phyloP scores from a whole-genome alignment of 805 yeast genomes.

The Candida argentea region DNA sequence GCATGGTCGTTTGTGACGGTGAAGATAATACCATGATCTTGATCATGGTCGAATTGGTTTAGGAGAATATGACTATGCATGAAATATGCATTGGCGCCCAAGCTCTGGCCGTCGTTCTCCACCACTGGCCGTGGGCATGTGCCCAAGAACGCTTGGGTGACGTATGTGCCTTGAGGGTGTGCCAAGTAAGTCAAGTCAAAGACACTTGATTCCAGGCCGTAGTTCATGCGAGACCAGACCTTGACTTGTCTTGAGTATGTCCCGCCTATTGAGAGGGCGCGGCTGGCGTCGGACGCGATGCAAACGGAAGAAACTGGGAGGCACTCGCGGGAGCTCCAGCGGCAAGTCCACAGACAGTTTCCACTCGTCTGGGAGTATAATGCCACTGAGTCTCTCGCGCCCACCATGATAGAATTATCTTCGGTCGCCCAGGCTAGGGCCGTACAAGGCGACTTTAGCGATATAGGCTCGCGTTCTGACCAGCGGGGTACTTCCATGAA shows the following conservation, averaged over 20 bases:
- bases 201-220: slow-evolving; percentile 43
- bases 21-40: slow-evolving; percentile 37
- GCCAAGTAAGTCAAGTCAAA: slow-evolving; percentile 62
- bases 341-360: slow-evolving; percentile 15
- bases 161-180: slow-evolving; percentile 42
- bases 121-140: no score
- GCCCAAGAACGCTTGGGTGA: slow-evolving; percentile 23
- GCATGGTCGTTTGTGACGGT: slow-evolving; percentile 51
- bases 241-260: slow-evolving; percentile 58
- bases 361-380: slow-evolving; percentile 50
- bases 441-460: slow-evolving; percentile 20
- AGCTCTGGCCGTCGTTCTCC: slow-evolving; percentile 10
- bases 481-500: slow-evolving; percentile 36
- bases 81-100: slow-evolving; percentile 27
- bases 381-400: slow-evolving; percentile 39
- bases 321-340: slow-evolving; percentile 49
- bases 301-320: slow-evolving; percentile 46
- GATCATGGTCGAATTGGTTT: slow-evolving; percentile 22
- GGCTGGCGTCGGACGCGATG: slow-evolving; percentile 58
- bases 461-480: slow-evolving; percentile 20
- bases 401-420: slow-evolving; percentile 50
- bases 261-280: slow-evolving; percentile 52
- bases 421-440: slow-evolving; percentile 45
- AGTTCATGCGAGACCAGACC: slow-evolving; percentile 68
- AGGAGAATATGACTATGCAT: slow-evolving; percentile 22